Evolutionary conservation across 345 rosid species (phyloP).

Genomic region (Gossypium sturtianum): DNA sequence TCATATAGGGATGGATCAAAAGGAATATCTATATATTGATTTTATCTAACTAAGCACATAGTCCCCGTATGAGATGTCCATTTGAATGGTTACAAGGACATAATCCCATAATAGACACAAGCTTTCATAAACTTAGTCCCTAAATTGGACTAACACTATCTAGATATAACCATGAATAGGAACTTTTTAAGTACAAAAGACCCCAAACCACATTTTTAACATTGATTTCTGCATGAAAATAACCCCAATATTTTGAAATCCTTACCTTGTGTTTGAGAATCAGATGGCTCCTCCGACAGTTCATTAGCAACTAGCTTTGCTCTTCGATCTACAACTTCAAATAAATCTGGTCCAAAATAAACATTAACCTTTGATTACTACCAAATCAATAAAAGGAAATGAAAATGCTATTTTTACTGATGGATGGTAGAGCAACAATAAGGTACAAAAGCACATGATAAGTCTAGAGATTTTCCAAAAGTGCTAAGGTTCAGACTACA

Average conservation of each 20-base stretch:
- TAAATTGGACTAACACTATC: background rate
- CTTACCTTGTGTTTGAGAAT: constrained; percentile 54
- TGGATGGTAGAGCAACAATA: background rate
- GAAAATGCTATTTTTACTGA: background rate
- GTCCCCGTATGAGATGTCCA: background rate
- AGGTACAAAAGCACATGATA: background rate
- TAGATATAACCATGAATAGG: constrained; percentile 9
- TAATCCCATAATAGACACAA: background rate
- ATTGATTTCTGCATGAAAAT: background rate
- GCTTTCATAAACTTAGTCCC: background rate
- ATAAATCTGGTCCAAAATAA: constrained; percentile 51
- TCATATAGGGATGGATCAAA: background rate
- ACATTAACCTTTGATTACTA: background rate
- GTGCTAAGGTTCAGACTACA: background rate
- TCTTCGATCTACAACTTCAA: constrained; percentile 93
- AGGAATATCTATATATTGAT: background rate
- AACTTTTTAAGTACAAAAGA: background rate
- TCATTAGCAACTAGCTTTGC: constrained; percentile 93
- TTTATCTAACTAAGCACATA: background rate
- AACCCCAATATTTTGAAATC: background rate
- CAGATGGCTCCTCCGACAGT: constrained; percentile 73
- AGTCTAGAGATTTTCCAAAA: background rate
- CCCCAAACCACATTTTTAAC: background rate
- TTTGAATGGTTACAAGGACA: background rate
- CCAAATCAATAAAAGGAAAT: background rate